These are phyloP conservation scores for Scheffersomyces insectosa DNA, from an alignment of 1,139 yeast genomes.

Conservation along the genomic window DNA sequence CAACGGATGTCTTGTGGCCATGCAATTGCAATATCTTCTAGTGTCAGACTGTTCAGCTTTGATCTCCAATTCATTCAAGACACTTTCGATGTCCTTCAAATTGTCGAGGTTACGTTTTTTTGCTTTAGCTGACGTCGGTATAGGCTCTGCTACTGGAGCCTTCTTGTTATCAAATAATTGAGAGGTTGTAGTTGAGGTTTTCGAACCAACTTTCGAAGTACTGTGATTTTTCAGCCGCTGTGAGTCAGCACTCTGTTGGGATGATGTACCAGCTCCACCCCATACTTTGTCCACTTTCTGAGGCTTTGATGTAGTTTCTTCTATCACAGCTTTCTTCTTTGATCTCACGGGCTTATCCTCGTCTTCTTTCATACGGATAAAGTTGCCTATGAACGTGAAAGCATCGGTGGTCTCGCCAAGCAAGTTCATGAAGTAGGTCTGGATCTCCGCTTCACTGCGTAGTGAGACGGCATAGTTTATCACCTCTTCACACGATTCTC, in stretches of 20 bases:
- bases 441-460: conserved; percentile 42
- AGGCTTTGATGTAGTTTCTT: neutral
- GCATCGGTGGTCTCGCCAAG: conserved; percentile 55
- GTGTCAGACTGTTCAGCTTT: conserved; percentile 10
- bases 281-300: neutral
- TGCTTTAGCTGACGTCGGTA: conserved; percentile 12
- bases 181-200: conserved; percentile 33
- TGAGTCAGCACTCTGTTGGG: neutral
- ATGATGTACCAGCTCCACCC: neutral
- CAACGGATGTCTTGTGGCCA: conserved; percentile 82
- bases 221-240: no score
- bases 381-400: conserved; percentile 36
- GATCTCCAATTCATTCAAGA: conserved; percentile 39
- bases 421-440: conserved; percentile 50
- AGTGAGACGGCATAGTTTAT: conserved; percentile 48
- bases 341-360: conserved; percentile 11
- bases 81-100: conserved; percentile 57
- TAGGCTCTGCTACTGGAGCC: neutral
- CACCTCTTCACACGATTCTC: conserved; percentile 32
- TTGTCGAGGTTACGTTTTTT: conserved; percentile 47
- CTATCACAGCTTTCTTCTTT: neutral
- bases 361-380: conserved; percentile 22
- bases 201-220: neutral
- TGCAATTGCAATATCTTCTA: conserved; percentile 65
- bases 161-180: conserved; percentile 31